phyloP scores from a whole-genome alignment of 768 basidiomycete genomes.

The Rubroboletus pulcherrimus region DNA sequence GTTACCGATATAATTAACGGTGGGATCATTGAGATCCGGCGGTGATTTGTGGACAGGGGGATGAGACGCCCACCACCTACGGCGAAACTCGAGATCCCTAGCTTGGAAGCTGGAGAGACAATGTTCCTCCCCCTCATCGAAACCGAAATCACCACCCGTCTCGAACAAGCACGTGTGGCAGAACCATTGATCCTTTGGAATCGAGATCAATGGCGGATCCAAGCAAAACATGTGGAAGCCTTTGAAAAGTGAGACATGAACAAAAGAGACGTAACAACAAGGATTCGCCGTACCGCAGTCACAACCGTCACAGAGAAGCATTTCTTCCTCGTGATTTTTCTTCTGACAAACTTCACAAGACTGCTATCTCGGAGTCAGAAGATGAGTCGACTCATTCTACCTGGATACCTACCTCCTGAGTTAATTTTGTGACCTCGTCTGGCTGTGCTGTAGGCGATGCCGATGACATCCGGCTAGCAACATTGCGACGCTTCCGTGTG shows the following conservation, averaged over 20 bases:
- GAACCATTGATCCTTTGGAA: slow-evolving; percentile 95
- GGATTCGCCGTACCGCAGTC: slow-evolving; percentile 56
- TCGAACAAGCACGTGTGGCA: slow-evolving; percentile 89
- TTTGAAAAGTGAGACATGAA: slow-evolving; percentile 32
- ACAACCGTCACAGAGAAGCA: slow-evolving; percentile 88
- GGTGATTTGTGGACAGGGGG: slow-evolving; percentile 41
- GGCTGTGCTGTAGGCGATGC: slow-evolving; percentile 22
- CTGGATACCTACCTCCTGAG: slow-evolving; percentile 47
- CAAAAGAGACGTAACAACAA: slow-evolving; percentile 6
- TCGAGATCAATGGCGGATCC: slow-evolving; percentile 78
- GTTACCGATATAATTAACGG: slow-evolving; percentile 53
- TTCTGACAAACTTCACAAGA: slow-evolving; percentile 92
- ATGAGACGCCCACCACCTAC: slow-evolving; percentile 83
- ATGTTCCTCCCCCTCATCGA: slow-evolving; percentile 98
- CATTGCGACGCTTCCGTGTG: slow-evolving; percentile 31
- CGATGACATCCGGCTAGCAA: slow-evolving; percentile 21
- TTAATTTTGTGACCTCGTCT: slow-evolving; percentile 40
- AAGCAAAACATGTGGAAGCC: slow-evolving; percentile 98
- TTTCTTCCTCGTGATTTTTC: slow-evolving; percentile 84
- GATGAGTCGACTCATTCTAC: slow-evolving; percentile 13
- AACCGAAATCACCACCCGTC: slow-evolving; percentile 95
- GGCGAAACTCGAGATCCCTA: slow-evolving; percentile 84
- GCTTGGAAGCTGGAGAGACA: slow-evolving; percentile 87
- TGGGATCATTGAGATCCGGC: slow-evolving; percentile 44
- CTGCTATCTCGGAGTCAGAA: slow-evolving; percentile 45